Conservation (phyloP, 805 yeast species). For the Candida qinlingensis region DNA sequence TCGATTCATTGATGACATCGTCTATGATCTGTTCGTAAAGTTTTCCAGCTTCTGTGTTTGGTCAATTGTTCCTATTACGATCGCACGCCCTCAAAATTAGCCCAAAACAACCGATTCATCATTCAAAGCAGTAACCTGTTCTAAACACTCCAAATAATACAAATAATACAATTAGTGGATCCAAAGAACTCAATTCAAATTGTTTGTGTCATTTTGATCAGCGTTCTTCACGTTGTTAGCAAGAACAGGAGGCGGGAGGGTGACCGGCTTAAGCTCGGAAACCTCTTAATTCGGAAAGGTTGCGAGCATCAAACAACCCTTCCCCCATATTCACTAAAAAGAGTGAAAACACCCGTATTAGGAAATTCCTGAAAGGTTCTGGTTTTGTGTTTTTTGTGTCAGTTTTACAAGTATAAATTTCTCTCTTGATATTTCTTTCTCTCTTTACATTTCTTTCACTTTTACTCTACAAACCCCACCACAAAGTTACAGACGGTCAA, state of each 20-base stretch:
- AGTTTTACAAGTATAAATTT: no score
- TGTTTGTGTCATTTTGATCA: not conserved
- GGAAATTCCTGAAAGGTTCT: no score
- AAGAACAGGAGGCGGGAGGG: not conserved
- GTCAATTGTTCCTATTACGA: not conserved
- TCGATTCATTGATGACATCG: slow-evolving; percentile 84
- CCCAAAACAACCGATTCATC: no score
- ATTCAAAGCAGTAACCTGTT: no score
- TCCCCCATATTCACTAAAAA: no score
- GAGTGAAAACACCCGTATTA: no score
- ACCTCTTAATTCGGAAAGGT: not conserved
- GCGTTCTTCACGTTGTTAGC: not conserved
- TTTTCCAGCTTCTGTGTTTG: slow-evolving; percentile 35
- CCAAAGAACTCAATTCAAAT: not conserved
- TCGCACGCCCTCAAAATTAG: not conserved
- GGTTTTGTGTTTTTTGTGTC: no score
- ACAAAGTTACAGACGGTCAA: no score
- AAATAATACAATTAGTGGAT: not conserved
- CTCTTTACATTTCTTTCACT: no score
- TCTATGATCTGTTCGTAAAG: slow-evolving; percentile 80
- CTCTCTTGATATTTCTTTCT: no score
- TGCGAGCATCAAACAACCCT: no score
- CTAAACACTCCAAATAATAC: not conserved
- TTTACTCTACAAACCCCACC: no score
- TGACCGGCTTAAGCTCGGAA: not conserved